Evolutionary conservation across 2,329 filamentous ascomycete species (phyloP).

Genomic region (Graphiopsis chlorocephala): DNA sequence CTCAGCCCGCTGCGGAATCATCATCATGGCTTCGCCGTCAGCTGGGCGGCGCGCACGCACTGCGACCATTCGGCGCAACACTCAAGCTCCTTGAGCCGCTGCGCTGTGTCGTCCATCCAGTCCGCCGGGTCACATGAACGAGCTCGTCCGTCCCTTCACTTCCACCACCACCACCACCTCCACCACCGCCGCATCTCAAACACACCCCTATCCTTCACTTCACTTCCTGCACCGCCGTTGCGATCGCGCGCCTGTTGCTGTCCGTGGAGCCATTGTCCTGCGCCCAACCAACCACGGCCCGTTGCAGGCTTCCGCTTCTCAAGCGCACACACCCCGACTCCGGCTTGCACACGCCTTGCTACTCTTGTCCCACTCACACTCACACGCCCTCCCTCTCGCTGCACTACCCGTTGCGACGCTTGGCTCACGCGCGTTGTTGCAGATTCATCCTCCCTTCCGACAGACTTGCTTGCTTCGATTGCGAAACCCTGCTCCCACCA

Average conservation of each 20-base stretch:
- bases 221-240: background rate
- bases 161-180: background rate
- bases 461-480: slow-evolving; percentile 13
- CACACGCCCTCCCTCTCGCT: slow-evolving; percentile 4
- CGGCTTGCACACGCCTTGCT: slow-evolving; percentile 15
- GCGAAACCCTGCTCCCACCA: slow-evolving; percentile 3
- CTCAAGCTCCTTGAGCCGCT: background rate
- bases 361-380: slow-evolving; percentile 9
- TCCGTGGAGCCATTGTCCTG: slow-evolving; percentile 12
- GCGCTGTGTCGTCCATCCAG: background rate
- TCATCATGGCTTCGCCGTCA: slow-evolving; percentile 6
- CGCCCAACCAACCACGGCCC: slow-evolving; percentile 7
- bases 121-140: background rate
- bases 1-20: background rate
- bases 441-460: slow-evolving; percentile 10
- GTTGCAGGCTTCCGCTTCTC: slow-evolving; percentile 6
- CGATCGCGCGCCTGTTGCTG: background rate
- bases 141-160: background rate
- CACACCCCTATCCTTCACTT: background rate
- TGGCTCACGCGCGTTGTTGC: slow-evolving; percentile 13
- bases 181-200: background rate
- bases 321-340: background rate
- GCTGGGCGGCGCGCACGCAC: background rate
- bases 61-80: background rate
- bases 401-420: slow-evolving; percentile 16